These are phyloP conservation scores for Pleodorina starrii DNA, from an alignment of 139 green algal genomes.

Conservation along the genomic window DNA sequence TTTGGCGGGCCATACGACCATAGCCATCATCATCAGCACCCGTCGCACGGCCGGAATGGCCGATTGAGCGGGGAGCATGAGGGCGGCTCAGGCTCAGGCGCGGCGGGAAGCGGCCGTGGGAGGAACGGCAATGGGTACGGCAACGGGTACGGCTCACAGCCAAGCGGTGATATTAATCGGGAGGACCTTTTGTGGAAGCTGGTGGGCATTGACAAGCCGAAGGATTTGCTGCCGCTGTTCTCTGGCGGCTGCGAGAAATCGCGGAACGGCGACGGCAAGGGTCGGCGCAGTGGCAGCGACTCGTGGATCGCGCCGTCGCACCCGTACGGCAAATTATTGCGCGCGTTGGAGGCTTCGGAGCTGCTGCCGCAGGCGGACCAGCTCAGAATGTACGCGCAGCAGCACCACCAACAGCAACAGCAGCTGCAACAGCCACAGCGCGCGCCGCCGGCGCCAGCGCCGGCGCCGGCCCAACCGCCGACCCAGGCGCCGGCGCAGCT, in stretches of 20 bases:
- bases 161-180: background rate
- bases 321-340: conserved; percentile 41
- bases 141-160: background rate
- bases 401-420: background rate
- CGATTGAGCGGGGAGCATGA: background rate
- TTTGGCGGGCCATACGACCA: background rate
- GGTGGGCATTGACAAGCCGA: conserved; percentile 42
- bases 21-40: background rate
- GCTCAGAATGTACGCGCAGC: background rate
- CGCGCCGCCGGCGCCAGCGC: no score
- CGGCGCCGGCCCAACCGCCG: background rate
- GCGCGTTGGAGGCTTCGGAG: conserved; percentile 44
- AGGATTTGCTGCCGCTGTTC: conserved; percentile 45
- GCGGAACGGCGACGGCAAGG: background rate
- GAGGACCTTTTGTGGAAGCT: conserved; percentile 45
- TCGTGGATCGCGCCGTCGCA: background rate
- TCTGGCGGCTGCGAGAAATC: background rate
- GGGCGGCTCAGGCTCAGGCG: background rate
- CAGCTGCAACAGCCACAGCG: background rate
- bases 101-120: background rate
- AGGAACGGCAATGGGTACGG: background rate
- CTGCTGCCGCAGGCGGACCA: conserved; percentile 13
- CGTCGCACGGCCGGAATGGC: background rate
- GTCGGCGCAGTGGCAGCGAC: background rate
- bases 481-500: background rate